Evolutionary conservation across 2,329 filamentous ascomycete genomes (phyloP).

Genomic region (Amphichorda felina): DNA sequence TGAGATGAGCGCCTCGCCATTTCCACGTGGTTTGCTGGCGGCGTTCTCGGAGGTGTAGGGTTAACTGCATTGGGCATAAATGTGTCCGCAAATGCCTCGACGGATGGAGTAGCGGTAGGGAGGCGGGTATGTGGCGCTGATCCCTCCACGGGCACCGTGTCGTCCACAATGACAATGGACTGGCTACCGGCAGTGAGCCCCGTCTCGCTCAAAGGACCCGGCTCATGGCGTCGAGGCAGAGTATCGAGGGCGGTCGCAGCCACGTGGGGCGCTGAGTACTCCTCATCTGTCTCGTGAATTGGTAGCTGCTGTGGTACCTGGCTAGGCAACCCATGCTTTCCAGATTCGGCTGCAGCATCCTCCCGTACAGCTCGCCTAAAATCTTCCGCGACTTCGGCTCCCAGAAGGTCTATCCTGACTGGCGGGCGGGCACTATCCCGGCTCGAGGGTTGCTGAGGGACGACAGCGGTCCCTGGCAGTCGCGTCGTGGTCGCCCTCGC

Average conservation of each 20-base stretch:
- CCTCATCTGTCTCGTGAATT: neutral
- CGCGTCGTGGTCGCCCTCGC: constrained; percentile 38
- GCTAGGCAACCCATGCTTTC: constrained; percentile 10
- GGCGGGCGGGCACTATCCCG: constrained; percentile 34
- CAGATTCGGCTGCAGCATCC: constrained; percentile 33
- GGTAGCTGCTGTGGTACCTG: neutral
- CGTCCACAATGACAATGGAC: constrained; percentile 80
- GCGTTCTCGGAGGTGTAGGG: constrained; percentile 50
- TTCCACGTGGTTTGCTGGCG: constrained; percentile 28
- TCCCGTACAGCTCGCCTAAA: constrained; percentile 67
- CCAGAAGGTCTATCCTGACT: constrained; percentile 68
- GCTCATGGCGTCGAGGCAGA: neutral
- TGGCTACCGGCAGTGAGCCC: constrained; percentile 71
- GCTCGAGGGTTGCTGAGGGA: constrained; percentile 39
- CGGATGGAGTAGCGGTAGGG: constrained; percentile 31
- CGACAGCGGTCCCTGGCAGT: constrained; percentile 46
- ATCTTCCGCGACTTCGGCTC: constrained; percentile 66
- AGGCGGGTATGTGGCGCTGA: constrained; percentile 35
- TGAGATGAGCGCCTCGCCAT: constrained; percentile 44
- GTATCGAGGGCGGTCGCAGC: neutral
- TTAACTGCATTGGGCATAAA: constrained; percentile 36
- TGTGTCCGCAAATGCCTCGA: constrained; percentile 40
- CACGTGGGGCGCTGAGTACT: neutral
- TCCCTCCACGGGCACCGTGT: constrained; percentile 40
- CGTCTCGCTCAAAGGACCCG: constrained; percentile 37